Base-by-base conservation (phyloP, 495 filamentous ascomycete species). In the Aspergillus campestris region DNA sequence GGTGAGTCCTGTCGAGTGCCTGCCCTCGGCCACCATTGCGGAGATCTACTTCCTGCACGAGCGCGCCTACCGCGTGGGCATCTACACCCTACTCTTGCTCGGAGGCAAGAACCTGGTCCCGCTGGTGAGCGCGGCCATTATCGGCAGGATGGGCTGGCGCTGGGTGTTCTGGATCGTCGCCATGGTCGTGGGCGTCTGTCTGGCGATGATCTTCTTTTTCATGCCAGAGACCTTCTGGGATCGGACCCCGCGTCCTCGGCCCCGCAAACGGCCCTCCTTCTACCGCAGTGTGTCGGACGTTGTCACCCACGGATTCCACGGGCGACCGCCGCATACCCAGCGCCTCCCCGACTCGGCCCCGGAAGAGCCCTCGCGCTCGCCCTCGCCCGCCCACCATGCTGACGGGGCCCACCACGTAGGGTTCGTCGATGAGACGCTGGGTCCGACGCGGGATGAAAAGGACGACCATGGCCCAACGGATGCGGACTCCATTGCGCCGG, bases 181-280 rank as follows among this genome's bases (percentile, higher is more conserved):
- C 6, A 87, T 94, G 1, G 64, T 95, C 27, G 89, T 91, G 31
- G 89, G 78, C 0, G 79, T 83, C 42, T 86, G 84, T 50, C 74
- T 84, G 34, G 55, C 75, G 7, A 63, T 94, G 1, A 69, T 96
- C 1, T 95, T 95, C 54, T 71, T 98, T 45, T 95, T 95, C 54
- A 86, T 94, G 6, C 92, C 92, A 0, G 92, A 98, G 65, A 95
- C 90, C 0, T 95, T 95, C 56, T 96, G 92, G 92, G 89, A 96
- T 57, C 76, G 92, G 14, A 83, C 83, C 3, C 91, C 90, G 3
- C 69, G 74, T 34, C 76, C 86, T 49, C 64, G 50, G n/a, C 50
- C 56, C 0, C 56, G 54, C 24, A 68, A 65, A 40, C 59, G 60
- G n/a, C 61, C 66, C 1, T 47, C 55, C 33, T 39, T 62, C 7